Base-by-base conservation (phyloP, 1,284 basidiomycete genomes). In the Cutaneotrichosporon daszewskae region DNA sequence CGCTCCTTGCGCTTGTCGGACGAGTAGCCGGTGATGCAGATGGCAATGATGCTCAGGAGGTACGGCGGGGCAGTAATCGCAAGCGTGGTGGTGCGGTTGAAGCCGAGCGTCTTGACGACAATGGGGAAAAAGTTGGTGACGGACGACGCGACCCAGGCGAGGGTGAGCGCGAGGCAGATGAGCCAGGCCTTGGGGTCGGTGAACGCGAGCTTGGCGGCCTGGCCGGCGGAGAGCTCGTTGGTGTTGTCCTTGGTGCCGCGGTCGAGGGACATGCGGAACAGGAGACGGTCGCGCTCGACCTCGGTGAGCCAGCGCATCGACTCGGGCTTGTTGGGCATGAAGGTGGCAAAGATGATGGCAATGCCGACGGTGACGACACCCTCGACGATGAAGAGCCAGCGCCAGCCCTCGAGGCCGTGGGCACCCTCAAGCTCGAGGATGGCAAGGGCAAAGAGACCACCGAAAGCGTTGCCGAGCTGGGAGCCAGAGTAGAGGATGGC, bases 121-220 rank as follows among this genome's bases (percentile, higher is more conserved):
- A 61, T 49, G 7, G 64, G 62, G 62, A 68, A 66, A 52, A 69
- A 69, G 52, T 66, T 68, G 34, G 65, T 66, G 26, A 68, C 62
- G 1, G 58, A 55, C 5, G 64, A 58, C n/a, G 61, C 60, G 42
- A 68, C 60, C 37, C 52, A 57, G 45, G 42, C 47, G 37, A 47
- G 24, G 23, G 48, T 36, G 32, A 60, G 50, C 14, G 51, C 40
- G 3, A 45, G 28, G 42, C 51, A 51, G 16, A 67, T 43, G 18
- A 64, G 37, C 59, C 60, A 70, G 1, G 58, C 61, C 51, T 69
- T 69, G 37, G 52, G 49, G 47, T 69, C 65, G 17, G 40, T 52
- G 34, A 63, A 18, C 18, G 64, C 63, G 37, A 61, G 48, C 36
- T 52, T 51, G 49, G 65, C 55, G 3, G 58, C 66, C 11, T 44